Conservation (phyloP, 805 yeast species). For the Cyberlindnera mycetangii region DNA sequence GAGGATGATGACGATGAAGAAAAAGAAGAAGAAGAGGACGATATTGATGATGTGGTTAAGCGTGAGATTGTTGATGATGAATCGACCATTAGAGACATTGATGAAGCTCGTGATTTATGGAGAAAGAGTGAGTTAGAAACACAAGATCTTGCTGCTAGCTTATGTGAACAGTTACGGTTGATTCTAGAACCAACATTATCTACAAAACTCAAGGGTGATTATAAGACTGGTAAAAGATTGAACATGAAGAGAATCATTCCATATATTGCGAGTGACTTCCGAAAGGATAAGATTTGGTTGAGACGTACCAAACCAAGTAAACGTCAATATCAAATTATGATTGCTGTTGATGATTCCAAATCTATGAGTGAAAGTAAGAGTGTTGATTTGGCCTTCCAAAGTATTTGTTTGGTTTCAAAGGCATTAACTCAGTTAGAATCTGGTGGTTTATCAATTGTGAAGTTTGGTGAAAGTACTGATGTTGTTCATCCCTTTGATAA, state of each 20-base stretch:
- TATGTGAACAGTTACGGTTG: slow-evolving; percentile 89
- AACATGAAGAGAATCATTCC: slow-evolving; percentile 98
- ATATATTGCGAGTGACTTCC: slow-evolving; percentile 94
- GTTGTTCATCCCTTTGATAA: slow-evolving; percentile 88
- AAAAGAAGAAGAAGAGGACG: slow-evolving; percentile 18
- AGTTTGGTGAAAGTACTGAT: slow-evolving; percentile 81
- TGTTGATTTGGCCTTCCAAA: slow-evolving; percentile 88
- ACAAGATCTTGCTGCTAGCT: slow-evolving; percentile 78
- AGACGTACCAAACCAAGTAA: slow-evolving; percentile 96
- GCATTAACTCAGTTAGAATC: slow-evolving; percentile 92
- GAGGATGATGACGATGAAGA: slow-evolving; percentile 18
- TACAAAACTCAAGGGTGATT: slow-evolving; percentile 93
- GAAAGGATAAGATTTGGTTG: slow-evolving; percentile 97
- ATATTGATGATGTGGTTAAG: slow-evolving; percentile 23
- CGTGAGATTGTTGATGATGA: slow-evolving; percentile 24
- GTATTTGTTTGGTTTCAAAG: slow-evolving; percentile 89
- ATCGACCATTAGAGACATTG: slow-evolving; percentile 46
- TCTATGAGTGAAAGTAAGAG: slow-evolving; percentile 95
- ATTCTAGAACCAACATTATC: slow-evolving; percentile 95
- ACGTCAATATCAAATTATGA: slow-evolving; percentile 96
- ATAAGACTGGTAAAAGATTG: slow-evolving; percentile 93
- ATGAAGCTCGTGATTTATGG: slow-evolving; percentile 80
- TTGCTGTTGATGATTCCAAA: slow-evolving; percentile 94
- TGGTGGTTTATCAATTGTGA: slow-evolving; percentile 86
- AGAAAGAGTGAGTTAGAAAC: slow-evolving; percentile 78